Base-by-base conservation (phyloP, 2,329 filamentous ascomycete species). In the Sarocladium kiliense region DNA sequence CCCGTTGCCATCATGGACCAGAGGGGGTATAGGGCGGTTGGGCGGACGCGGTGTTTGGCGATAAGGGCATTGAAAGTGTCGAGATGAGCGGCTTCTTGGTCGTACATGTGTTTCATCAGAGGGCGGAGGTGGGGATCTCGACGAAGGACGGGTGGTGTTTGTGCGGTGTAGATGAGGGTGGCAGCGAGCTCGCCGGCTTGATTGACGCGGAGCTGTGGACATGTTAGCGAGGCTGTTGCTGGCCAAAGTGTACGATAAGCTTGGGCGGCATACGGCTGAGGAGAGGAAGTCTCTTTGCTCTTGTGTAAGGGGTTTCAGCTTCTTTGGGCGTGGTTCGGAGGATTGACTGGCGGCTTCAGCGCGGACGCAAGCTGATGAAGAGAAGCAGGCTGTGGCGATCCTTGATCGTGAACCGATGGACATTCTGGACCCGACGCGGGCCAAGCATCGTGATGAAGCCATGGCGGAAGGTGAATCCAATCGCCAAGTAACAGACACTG, bases 171-270 rank as follows among this genome's bases (percentile, higher is more conserved):
- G 71, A 99, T 99, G 55, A 96, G 83, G 25, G 90, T 93, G 27
- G 94, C 94, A 55, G 94, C 94, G n/a, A 99, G 84, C 74, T 99
- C 94, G 67, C 94, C 94, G 23, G 94, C 91, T 74, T 99, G 94
- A 72, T 99, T 97, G 56, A 99, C 94, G 59, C 94, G 91, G 27
- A 97, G 85, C 84, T 87, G 63, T 53, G 5, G 32, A 16, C 3
- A 9, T 39, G 30, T 53, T 30, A 53, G 27, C 7, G 19, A n/a
- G n/a, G 9, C 39, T n/a, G n/a, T n/a, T n/a, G n/a, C n/a, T n/a
- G n/a, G n/a, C n/a, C n/a, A n/a, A n/a, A n/a, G n/a, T n/a, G n/a
- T 34, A 34, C 16, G 7, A 34, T 34, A 34, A 9, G 30, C 41
- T 25, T 9, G 27, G 44, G 25, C 23, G 36, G 64, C 79, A 61